A percentile compares a stretch with the other conserved stretches of the same genome.
Evolutionary conservation across 2,329 filamentous ascomycete species (phyloP).

Genomic region (Verticillium tricorpus): DNA sequence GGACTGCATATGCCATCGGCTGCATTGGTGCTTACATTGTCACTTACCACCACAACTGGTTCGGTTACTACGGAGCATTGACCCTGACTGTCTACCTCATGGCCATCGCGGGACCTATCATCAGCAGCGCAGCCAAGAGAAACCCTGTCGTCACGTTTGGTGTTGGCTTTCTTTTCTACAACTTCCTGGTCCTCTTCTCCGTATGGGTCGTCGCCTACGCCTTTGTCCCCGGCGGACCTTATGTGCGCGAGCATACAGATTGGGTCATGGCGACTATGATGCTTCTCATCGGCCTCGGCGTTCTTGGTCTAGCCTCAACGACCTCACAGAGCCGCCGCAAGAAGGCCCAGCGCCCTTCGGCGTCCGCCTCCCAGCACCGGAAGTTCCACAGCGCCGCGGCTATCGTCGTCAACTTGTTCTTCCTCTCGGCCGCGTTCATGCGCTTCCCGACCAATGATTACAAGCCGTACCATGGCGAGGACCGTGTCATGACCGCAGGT

Average conservation of each 20-base stretch:
- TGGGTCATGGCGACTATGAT: slow-evolving; percentile 91
- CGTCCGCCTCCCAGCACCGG: slow-evolving; percentile 36
- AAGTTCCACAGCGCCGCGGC: slow-evolving; percentile 56
- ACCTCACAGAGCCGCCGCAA: slow-evolving; percentile 40
- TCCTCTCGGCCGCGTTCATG: slow-evolving; percentile 75
- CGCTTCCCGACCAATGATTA: slow-evolving; percentile 94
- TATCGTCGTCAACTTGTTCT: slow-evolving; percentile 72
- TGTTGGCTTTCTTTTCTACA: slow-evolving; percentile 84
- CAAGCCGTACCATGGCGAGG: slow-evolving; percentile 80
- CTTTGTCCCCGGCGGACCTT: slow-evolving; percentile 89
- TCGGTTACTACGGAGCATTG: slow-evolving; percentile 82
- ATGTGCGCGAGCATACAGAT: slow-evolving; percentile 91
- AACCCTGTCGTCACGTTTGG: slow-evolving; percentile 79
- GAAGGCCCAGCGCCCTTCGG: slow-evolving; percentile 23
- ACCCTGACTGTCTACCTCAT: slow-evolving; percentile 73
- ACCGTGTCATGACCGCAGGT: slow-evolving; percentile 84
- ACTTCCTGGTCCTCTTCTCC: slow-evolving; percentile 92
- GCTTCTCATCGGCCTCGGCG: slow-evolving; percentile 76
- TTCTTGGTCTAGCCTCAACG: slow-evolving; percentile 61
- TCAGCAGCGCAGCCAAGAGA: slow-evolving; percentile 71
- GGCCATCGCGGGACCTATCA: slow-evolving; percentile 70
- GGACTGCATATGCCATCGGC: slow-evolving; percentile 75
- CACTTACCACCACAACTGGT: slow-evolving; percentile 77
- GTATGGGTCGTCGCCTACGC: slow-evolving; percentile 98
- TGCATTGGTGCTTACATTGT: slow-evolving; percentile 74